These are phyloP conservation scores for Monascus ruber DNA, from an alignment of 2,329 filamentous ascomycete genomes.

Conservation along the genomic window DNA sequence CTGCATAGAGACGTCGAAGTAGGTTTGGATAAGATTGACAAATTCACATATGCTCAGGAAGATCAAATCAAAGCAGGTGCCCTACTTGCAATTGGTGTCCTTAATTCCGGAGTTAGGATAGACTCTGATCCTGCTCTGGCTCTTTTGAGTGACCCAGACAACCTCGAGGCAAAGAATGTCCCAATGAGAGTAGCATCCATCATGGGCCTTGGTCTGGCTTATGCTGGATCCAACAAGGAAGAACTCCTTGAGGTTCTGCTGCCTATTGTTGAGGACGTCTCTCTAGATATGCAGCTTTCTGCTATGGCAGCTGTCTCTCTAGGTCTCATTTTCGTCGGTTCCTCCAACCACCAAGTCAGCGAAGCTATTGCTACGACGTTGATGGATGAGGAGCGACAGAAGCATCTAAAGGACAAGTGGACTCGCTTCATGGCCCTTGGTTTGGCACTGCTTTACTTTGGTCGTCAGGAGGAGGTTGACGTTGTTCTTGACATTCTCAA, in stretches of 20 bases:
- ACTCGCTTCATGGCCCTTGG: conserved; percentile 92
- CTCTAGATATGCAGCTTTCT: conserved; percentile 84
- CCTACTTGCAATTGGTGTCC: conserved; percentile 84
- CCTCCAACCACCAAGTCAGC: conserved; percentile 79
- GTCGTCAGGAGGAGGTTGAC: conserved; percentile 96
- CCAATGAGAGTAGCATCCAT: conserved; percentile 73
- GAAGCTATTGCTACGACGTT: conserved; percentile 86
- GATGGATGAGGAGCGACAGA: conserved; percentile 83
- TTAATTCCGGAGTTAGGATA: conserved; percentile 82
- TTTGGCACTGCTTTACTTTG: conserved; percentile 87
- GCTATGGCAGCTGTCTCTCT: conserved; percentile 90
- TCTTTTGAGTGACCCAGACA: conserved; percentile 67
- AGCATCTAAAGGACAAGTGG: conserved; percentile 95
- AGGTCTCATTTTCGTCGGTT: conserved; percentile 85
- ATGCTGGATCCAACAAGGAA: conserved; percentile 87
- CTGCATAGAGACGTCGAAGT: conserved; percentile 89
- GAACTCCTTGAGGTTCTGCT: conserved; percentile 75
- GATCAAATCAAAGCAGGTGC: conserved; percentile 82
- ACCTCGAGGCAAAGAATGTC: conserved; percentile 66
- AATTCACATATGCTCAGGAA: conserved; percentile 77
- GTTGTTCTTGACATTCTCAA: conserved; percentile 94
- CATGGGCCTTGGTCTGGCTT: conserved; percentile 90
- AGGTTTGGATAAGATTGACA: conserved; percentile 87
- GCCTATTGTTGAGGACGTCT: conserved; percentile 75
- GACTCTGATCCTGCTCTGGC: conserved; percentile 87